Evolutionary conservation across 129 eudicot species (phyloP).

Genomic region (Flaveria bidentis): DNA sequence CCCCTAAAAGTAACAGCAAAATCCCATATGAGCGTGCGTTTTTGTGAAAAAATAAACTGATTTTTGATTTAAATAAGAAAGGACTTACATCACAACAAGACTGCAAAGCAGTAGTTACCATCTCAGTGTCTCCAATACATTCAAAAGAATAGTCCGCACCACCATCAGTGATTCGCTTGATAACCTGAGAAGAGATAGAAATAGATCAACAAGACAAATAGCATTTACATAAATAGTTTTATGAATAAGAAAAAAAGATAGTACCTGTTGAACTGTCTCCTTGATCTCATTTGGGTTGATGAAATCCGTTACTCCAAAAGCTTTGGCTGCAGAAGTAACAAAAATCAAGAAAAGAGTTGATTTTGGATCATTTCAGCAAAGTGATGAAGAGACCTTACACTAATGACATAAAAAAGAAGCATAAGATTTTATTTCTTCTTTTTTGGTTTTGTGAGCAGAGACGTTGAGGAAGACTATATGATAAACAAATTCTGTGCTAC

Average conservation of each 20-base stretch:
- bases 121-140: conserved; percentile 89
- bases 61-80: background rate
- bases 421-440: background rate
- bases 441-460: background rate
- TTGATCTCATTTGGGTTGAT: conserved; percentile 73
- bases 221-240: background rate
- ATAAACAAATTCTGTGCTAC: conserved; percentile 36
- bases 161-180: conserved; percentile 73
- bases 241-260: background rate
- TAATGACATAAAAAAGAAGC: background rate
- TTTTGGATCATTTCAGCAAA: conserved; percentile 9
- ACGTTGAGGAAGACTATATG: background rate
- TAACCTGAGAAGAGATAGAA: conserved; percentile 49
- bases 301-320: conserved; percentile 91
- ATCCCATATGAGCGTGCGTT: background rate
- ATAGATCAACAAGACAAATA: background rate
- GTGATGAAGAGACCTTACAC: conserved; percentile 12
- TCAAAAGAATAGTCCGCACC: conserved; percentile 96
- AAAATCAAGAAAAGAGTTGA: conserved; percentile 14
- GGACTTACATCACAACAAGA: conserved; percentile 77
- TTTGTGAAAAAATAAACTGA: background rate
- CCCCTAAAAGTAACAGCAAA: conserved; percentile 48
- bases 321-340: conserved; percentile 57
- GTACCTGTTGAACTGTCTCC: conserved; percentile 90
- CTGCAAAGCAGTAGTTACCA: conserved; percentile 74